phyloP scores from a whole-genome alignment of 108 stramenopile species.

The Nannochloropsis gaditana region DNA sequence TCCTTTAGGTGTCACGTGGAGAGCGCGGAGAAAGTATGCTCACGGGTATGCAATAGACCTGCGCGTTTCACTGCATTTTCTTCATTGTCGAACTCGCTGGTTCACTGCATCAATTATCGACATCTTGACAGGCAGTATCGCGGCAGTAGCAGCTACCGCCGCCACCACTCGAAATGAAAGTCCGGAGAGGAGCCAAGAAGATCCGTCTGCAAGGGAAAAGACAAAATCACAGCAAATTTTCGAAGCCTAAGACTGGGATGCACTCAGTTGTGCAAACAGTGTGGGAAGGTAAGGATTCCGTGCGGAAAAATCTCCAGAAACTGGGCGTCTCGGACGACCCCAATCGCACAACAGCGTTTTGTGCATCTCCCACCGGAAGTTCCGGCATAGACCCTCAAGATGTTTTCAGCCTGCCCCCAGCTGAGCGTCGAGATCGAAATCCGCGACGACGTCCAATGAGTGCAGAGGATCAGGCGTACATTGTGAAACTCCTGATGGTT shows the following conservation, averaged over 20 bases:
- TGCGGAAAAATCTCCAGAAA: background rate
- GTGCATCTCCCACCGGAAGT: background rate
- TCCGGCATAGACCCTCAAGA: background rate
- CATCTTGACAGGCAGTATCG: no score
- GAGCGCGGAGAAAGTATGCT: no score
- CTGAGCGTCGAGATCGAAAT: background rate
- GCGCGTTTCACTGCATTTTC: no score
- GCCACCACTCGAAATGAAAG: background rate
- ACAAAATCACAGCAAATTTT: conserved; percentile 11
- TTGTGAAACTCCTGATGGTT: background rate
- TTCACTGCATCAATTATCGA: no score
- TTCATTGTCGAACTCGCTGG: no score
- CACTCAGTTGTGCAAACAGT: background rate
- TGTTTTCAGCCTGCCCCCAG: background rate
- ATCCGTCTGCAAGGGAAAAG: background rate
- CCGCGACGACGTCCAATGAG: background rate
- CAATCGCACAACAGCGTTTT: background rate
- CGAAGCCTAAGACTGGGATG: conserved; percentile 12
- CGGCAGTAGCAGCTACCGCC: no score
- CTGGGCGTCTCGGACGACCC: background rate
- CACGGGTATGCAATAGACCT: no score
- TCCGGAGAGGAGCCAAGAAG: background rate
- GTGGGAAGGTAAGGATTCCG: background rate
- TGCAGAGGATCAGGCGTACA: background rate
- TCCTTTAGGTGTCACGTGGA: no score